Base-by-base conservation (phyloP, 2,329 filamentous ascomycete species). In the Aspergillus terreus region DNA sequence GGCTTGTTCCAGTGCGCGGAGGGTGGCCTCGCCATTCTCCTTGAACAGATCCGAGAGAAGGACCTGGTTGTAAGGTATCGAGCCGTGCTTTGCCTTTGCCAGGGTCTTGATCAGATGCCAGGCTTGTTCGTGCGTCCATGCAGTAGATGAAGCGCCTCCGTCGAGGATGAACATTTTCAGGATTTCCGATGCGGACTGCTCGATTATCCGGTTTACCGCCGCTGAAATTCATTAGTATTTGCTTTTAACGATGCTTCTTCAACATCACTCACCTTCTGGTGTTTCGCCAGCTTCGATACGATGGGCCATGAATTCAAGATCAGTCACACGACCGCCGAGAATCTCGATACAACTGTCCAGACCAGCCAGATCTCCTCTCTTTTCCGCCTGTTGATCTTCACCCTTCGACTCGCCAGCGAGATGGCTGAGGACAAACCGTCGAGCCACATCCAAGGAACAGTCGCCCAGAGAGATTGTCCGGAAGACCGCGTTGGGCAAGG, bases 271-370 rank as follows among this genome's bases (percentile, higher is more conserved):
- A 75, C 75, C 80, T 57, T 80, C 81, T 0, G 94, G 94, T 2
- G 81, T 87, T 68, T 96, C 91, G 14, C 94, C 92, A 1, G 87
- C 84, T 71, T 90, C 90, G 61, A 99, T 87, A 15, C 94, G 82
- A 33, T 92, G 84, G n/a, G 92, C 88, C 41, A 99, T 83, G 65
- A 94, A 95, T 66, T 97, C 92, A 17, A 99, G 84, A 65, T 99
- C 94, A 0, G 91, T 96, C n/a, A 99, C 80, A 3, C 94, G 88
- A 2, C 94, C 94, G 19, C 94, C 94, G 1, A 99, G 80, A 0
- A 85, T 81, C 25, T 85, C 81, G 58, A 97, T 95, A 60, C 88
- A 92, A 25, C 80, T 80, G 63, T 96, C 91, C 1, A 99, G 80
- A 56, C 92, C 88, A 1, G 71, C 69, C 6, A 94, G 76, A 56